A percentile compares a stretch with the other conserved stretches of the same genome.
Conservation (phyloP, 306 rosid genomes). For the Arachis hypogaea region DNA sequence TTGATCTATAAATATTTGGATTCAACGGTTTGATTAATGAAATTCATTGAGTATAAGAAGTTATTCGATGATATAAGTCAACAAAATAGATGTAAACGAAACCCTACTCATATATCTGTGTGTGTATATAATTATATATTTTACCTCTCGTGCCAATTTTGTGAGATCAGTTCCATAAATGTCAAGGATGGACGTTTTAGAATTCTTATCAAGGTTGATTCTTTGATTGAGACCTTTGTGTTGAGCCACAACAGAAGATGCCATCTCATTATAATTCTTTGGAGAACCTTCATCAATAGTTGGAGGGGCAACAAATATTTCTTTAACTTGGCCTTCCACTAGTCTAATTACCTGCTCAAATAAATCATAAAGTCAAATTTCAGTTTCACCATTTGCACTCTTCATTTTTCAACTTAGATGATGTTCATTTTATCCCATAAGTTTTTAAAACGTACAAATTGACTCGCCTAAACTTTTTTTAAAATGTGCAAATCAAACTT, state of each 20-base stretch:
- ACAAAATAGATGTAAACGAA: no score
- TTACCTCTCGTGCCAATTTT: conserved; percentile 74
- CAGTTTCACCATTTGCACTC: neutral
- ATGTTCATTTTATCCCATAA: no score
- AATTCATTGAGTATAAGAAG: no score
- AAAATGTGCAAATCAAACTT: no score
- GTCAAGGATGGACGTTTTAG: conserved; percentile 63
- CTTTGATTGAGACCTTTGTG: conserved; percentile 45
- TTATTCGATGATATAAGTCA: no score
- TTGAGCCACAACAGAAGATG: neutral
- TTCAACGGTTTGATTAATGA: no score
- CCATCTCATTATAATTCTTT: conserved; percentile 8
- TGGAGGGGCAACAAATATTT: neutral
- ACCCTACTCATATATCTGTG: no score
- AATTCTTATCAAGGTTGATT: conserved; percentile 51
- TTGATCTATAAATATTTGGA: no score
- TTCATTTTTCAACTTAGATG: no score
- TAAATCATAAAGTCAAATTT: conserved; percentile 5
- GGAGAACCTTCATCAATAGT: neutral
- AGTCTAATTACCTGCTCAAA: conserved; percentile 58
- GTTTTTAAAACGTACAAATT: no score
- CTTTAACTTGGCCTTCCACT: conserved; percentile 39
- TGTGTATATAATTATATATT: no score
- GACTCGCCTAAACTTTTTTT: no score
- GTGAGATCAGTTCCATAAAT: conserved; percentile 68